Conservation (phyloP, 2,329 filamentous ascomycete genomes). For the Biscogniauxia marginata region DNA sequence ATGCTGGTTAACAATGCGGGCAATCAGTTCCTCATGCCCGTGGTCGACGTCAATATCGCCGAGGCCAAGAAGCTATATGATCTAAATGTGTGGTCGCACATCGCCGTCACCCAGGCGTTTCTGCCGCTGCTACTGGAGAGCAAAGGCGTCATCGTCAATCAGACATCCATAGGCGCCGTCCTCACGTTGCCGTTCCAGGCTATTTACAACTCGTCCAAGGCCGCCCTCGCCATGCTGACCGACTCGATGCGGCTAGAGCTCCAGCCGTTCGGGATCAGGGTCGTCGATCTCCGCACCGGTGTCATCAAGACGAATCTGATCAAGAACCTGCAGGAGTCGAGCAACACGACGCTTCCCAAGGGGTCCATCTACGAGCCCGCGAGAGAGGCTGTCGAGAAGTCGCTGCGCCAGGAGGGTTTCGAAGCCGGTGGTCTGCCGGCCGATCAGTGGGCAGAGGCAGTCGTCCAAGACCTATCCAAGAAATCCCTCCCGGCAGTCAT, state of each 20-base stretch:
- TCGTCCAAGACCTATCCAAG: slow-evolving; percentile 10
- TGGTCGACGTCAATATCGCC: slow-evolving; percentile 30
- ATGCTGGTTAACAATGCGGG: slow-evolving; percentile 22
- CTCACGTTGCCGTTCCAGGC: slow-evolving; percentile 32
- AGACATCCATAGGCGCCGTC: slow-evolving; percentile 34
- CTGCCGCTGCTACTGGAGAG: slow-evolving; percentile 26
- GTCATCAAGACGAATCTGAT: slow-evolving; percentile 22
- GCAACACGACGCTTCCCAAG: slow-evolving; percentile 4
- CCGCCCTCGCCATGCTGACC: slow-evolving; percentile 43
- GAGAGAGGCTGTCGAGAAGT: slow-evolving; percentile 3
- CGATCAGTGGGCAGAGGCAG: slow-evolving; percentile 14
- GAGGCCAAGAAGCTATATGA: slow-evolving; percentile 34
- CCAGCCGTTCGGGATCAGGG: slow-evolving; percentile 43
- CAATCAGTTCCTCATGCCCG: slow-evolving; percentile 23
- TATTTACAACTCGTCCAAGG: slow-evolving; percentile 38
- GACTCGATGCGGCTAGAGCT: slow-evolving; percentile 46
- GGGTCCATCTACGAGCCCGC: slow-evolving; percentile 18
- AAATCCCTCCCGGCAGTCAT: slow-evolving; percentile 7
- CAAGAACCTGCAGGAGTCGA: too few species aligned
- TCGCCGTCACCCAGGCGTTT: slow-evolving; percentile 38
- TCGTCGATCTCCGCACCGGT: slow-evolving; percentile 39
- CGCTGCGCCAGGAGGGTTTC: slow-evolving; percentile 1
- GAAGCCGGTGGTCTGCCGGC: slow-evolving; percentile 12
- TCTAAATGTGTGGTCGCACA: slow-evolving; percentile 33
- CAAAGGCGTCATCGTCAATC: slow-evolving; percentile 37